Conservation (phyloP, 1,284 basidiomycete genomes). For the Ustilago lituana region DNA sequence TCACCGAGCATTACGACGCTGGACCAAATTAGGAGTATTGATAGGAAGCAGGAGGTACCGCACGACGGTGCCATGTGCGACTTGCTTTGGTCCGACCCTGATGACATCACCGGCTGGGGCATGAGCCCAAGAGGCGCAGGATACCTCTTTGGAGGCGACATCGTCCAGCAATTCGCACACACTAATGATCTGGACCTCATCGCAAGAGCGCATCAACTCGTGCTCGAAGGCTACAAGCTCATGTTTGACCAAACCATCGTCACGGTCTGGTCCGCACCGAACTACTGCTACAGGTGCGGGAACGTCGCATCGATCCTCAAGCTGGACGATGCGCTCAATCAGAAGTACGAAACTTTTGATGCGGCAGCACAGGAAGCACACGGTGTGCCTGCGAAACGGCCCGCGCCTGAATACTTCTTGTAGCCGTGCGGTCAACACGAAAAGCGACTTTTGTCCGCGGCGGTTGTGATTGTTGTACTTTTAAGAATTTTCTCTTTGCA, state of each 20-base stretch:
- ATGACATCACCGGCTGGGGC: slow-evolving; percentile 76
- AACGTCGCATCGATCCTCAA: slow-evolving; percentile 64
- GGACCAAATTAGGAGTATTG: slow-evolving; percentile 84
- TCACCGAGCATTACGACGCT: slow-evolving; percentile 70
- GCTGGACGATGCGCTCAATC: slow-evolving; percentile 63
- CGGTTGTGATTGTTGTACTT: slow-evolving; percentile 10
- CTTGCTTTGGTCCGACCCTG: slow-evolving; percentile 97
- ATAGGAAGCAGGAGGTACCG: slow-evolving; percentile 98
- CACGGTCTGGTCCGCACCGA: slow-evolving; percentile 98
- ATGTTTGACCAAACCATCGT: slow-evolving; percentile 97
- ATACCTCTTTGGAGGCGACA: slow-evolving; percentile 92
- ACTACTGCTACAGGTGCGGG: slow-evolving; percentile 83
- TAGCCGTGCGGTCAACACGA: slow-evolving; percentile 13
- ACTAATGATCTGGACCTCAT: slow-evolving; percentile 93
- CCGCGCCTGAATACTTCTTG: slow-evolving; percentile 63
- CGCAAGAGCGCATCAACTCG: slow-evolving; percentile 94
- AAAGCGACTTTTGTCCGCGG: no score
- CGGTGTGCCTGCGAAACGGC: slow-evolving; percentile 61
- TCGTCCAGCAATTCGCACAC: slow-evolving; percentile 88
- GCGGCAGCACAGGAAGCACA: slow-evolving; percentile 61
- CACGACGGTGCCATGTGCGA: slow-evolving; percentile 99
- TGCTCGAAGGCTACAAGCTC: slow-evolving; percentile 95
- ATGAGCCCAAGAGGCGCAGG: slow-evolving; percentile 96
- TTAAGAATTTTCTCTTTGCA: slow-evolving; percentile 5
- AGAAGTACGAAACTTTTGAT: slow-evolving; percentile 65